Evolutionary conservation across 1,139 yeast species (phyloP).

Genomic region (Kodamaea sp.): DNA sequence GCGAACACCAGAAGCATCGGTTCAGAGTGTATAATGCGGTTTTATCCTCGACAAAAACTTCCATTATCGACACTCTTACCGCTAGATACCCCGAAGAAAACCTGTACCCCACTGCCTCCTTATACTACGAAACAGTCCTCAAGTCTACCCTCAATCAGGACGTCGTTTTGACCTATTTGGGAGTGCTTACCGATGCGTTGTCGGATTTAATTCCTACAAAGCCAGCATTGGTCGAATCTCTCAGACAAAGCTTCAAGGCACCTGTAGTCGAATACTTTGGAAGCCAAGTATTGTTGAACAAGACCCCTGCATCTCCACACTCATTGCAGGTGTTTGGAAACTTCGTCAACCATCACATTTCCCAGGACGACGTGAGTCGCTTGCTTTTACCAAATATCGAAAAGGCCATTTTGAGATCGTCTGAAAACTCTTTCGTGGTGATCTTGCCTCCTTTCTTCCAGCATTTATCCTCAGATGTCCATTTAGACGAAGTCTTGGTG

Average conservation of each 20-base stretch:
- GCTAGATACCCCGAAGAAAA: constrained; percentile 1
- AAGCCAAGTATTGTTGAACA: constrained; percentile 47
- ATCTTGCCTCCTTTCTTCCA: constrained; percentile 52
- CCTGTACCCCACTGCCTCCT: constrained; percentile 2
- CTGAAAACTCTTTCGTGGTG: constrained; percentile 65
- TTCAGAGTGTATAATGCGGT: constrained; percentile 49
- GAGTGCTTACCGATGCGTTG: constrained; percentile 42
- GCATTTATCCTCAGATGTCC: constrained; percentile 24
- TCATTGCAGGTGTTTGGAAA: constrained; percentile 32
- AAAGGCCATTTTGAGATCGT: constrained; percentile 77
- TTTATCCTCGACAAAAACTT: constrained; percentile 35
- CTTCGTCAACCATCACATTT: constrained; percentile 46
- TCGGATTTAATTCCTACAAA: constrained; percentile 38
- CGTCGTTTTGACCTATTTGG: constrained; percentile 28
- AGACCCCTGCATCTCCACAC: constrained; percentile 32
- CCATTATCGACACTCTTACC: constrained; percentile 23
- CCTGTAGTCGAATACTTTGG: constrained; percentile 24
- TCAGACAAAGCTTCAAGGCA: constrained; percentile 16
- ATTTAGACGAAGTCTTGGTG: constrained; percentile 27
- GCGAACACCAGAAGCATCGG: constrained; percentile 36
- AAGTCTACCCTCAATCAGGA: constrained; percentile 9
- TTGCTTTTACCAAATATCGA: constrained; percentile 63
- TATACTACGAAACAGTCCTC: constrained; percentile 8
- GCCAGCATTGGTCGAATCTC: constrained; percentile 36
- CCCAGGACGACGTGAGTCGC: constrained; percentile 35